Evolutionary conservation across 2,329 filamentous ascomycete species (phyloP).

Genomic region (Corinectria fuckeliana): DNA sequence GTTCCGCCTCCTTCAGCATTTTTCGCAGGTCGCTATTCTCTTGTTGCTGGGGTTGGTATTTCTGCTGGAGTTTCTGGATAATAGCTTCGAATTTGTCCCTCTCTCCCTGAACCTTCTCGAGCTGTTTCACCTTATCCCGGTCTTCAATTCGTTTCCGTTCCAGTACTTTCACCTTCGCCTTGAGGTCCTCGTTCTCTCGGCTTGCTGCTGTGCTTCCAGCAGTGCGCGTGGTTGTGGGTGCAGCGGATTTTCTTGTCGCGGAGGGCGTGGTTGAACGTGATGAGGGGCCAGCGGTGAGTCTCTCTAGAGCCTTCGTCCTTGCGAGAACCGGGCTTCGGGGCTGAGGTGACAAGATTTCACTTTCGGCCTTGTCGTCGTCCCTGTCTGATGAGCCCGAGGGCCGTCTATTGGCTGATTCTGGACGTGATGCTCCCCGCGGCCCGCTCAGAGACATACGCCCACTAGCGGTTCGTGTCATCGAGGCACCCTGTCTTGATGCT

Average conservation of each 20-base stretch:
- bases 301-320: conserved; percentile 60
- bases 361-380: conserved; percentile 55
- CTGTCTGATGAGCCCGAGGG: conserved; percentile 50
- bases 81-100: conserved; percentile 81
- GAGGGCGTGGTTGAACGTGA: conserved; percentile 42
- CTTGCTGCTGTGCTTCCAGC: conserved; percentile 58
- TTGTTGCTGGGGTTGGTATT: conserved; percentile 83
- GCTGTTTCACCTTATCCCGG: conserved; percentile 78
- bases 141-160: conserved; percentile 89
- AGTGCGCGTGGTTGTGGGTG: conserved; percentile 38
- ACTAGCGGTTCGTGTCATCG: conserved; percentile 47
- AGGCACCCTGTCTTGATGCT: conserved; percentile 41
- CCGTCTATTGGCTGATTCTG: conserved; percentile 48
- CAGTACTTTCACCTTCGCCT: conserved; percentile 84
- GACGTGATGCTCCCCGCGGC: conserved; percentile 45
- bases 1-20: conserved; percentile 77
- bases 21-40: conserved; percentile 80
- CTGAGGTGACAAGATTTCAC: conserved; percentile 57
- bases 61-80: conserved; percentile 88
- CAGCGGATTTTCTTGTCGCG: conserved; percentile 39
- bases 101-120: conserved; percentile 79
- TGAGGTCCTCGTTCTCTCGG: conserved; percentile 83
- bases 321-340: conserved; percentile 57
- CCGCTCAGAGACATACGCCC: conserved; percentile 49
- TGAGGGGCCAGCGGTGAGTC: conserved; percentile 51